A percentile compares a stretch with the other conserved stretches of the same genome.
Conservation (phyloP, 345 rosid genomes). For the Lumnitzera racemosa region DNA sequence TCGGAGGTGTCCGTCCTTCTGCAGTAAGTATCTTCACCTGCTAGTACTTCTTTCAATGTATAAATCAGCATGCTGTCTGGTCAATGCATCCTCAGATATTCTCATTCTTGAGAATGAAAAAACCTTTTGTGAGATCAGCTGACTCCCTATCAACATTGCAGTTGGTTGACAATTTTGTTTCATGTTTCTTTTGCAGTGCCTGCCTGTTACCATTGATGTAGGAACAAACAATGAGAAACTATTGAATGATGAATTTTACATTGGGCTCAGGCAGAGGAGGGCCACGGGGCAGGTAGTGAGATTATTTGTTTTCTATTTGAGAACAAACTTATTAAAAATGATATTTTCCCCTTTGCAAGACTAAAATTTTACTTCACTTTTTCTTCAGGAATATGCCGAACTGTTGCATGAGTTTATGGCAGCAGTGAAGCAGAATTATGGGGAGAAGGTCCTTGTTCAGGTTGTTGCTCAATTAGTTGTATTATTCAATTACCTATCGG, state of each 20-base stretch:
- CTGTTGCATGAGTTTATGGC: constrained; percentile 90
- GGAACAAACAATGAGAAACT: constrained; percentile 92
- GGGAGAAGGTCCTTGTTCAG: constrained; percentile 94
- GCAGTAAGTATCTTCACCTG: constrained; percentile 46
- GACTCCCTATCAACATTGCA: background rate
- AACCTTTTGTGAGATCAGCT: background rate
- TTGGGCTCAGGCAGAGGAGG: constrained; percentile 90
- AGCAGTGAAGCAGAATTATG: constrained; percentile 88
- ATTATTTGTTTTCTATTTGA: background rate
- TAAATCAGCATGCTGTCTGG: background rate
- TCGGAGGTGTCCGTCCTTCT: constrained; percentile 95
- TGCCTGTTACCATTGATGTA: constrained; percentile 95
- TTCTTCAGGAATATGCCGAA: constrained; percentile 77
- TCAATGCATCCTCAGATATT: background rate
- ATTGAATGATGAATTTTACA: constrained; percentile 89
- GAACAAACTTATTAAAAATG: no score
- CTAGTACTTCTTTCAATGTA: background rate
- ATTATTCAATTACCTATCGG: background rate
- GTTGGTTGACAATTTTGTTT: background rate
- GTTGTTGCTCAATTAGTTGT: constrained; percentile 21
- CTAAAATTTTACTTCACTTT: constrained; percentile 4
- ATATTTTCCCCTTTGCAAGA: background rate
- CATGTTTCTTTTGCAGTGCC: constrained; percentile 49
- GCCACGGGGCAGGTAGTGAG: constrained; percentile 80
- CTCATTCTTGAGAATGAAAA: background rate